Evolutionary conservation across 2,329 filamentous ascomycete genomes (phyloP).

Genomic region (Ceratocystis harringtonii): DNA sequence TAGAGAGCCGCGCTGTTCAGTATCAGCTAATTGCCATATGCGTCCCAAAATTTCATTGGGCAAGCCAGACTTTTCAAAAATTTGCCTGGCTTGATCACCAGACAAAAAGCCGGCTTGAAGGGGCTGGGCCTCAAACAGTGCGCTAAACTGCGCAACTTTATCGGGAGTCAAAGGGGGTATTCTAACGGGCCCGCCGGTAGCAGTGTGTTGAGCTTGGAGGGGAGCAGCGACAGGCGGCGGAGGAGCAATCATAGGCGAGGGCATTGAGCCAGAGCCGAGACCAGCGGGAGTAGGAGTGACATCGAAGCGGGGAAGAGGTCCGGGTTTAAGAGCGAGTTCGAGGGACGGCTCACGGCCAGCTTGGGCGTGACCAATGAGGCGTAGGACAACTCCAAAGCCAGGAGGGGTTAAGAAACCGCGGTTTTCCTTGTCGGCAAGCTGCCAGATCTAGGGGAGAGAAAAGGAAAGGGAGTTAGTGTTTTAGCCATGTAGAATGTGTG

Average conservation of each 20-base stretch:
- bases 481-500: neutral
- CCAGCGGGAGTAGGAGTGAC: conserved; percentile 19
- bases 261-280: conserved; percentile 18
- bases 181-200: conserved; percentile 51
- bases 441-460: conserved; percentile 63
- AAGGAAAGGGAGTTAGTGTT: neutral
- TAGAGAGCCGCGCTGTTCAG: conserved; percentile 76
- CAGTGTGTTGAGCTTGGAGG: conserved; percentile 43
- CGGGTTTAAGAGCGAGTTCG: conserved; percentile 70
- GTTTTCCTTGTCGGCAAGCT: conserved; percentile 95
- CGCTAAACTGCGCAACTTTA: conserved; percentile 76
- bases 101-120: conserved; percentile 63
- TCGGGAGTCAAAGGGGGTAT: conserved; percentile 80
- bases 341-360: conserved; percentile 65
- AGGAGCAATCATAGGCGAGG: conserved; percentile 21
- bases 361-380: conserved; percentile 92
- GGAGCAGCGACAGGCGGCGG: conserved; percentile 33
- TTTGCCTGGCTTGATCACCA: conserved; percentile 76
- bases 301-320: conserved; percentile 85
- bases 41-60: conserved; percentile 83
- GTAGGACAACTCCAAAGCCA: conserved; percentile 82
- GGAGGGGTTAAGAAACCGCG: conserved; percentile 81
- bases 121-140: conserved; percentile 80
- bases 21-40: conserved; percentile 92
- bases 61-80: conserved; percentile 84